phyloP scores from a whole-genome alignment of 2,329 filamentous ascomycete genomes.

The Diplodia mutila region DNA sequence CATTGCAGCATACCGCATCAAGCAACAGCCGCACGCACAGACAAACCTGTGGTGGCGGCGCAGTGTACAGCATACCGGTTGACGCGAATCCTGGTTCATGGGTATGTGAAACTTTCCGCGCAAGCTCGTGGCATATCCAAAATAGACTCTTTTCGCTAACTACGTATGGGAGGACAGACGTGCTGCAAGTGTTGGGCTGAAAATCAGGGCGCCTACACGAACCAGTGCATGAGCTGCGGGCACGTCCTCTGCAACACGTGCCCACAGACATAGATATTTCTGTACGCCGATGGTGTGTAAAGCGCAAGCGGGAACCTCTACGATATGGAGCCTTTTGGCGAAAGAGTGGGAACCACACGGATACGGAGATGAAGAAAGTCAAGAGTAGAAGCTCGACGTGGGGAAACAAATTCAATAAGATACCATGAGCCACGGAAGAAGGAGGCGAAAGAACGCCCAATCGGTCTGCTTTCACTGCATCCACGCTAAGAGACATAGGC shows the following conservation, averaged over 20 bases:
- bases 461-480: too few relatives aligned
- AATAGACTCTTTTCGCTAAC: background rate
- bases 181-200: slow-evolving; percentile 21
- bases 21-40: background rate
- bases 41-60: background rate
- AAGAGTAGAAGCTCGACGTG: too few relatives aligned
- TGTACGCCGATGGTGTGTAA: too few relatives aligned
- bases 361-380: too few relatives aligned
- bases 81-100: background rate
- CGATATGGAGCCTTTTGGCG: too few relatives aligned
- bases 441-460: too few relatives aligned
- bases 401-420: too few relatives aligned
- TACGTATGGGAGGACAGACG: background rate
- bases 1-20: background rate
- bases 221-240: slow-evolving; percentile 7
- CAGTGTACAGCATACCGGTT: background rate
- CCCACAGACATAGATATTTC: background rate
- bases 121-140: background rate
- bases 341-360: too few relatives aligned
- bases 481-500: too few relatives aligned
- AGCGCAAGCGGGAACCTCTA: too few relatives aligned
- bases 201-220: slow-evolving; percentile 12
- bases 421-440: too few relatives aligned
- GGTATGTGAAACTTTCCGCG: background rate
- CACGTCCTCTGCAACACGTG: slow-evolving; percentile 5